A percentile compares a stretch with the other conserved stretches of the same genome.
phyloP scores from a whole-genome alignment of 768 basidiomycete species.

The Suillus brevipes region DNA sequence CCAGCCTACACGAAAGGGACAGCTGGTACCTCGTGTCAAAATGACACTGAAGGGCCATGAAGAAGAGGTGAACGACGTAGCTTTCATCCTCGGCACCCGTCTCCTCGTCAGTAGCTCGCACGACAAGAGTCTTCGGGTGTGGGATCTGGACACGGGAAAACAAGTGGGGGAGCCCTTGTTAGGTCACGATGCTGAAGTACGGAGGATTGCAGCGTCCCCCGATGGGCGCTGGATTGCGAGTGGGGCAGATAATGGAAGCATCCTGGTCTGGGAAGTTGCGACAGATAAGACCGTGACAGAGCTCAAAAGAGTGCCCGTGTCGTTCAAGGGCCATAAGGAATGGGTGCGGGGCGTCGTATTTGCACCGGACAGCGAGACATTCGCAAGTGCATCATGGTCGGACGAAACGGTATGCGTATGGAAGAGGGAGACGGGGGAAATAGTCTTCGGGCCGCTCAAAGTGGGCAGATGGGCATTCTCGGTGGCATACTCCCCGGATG shows the following conservation, averaged over 20 bases:
- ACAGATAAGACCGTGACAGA: background rate
- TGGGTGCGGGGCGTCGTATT: background rate
- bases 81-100: background rate
- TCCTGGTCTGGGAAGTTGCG: background rate
- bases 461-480: fast-evolving
- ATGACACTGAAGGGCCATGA: too few species aligned
- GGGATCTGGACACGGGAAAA: background rate
- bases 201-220: background rate
- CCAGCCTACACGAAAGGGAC: too few species aligned
- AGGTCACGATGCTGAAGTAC: background rate
- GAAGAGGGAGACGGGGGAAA: background rate
- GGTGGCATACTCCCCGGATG: background rate
- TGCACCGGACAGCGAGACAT: background rate
- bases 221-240: background rate
- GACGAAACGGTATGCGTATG: background rate
- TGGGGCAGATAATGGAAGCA: background rate
- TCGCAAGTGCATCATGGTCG: background rate
- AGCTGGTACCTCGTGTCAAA: too few species aligned
- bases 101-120: conserved; percentile 31
- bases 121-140: background rate
- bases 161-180: background rate
- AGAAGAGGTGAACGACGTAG: background rate
- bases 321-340: background rate
- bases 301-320: background rate
- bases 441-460: background rate